phyloP scores from a whole-genome alignment of 2,329 filamentous ascomycete genomes.

The Ophidiomyces ophidiicola region DNA sequence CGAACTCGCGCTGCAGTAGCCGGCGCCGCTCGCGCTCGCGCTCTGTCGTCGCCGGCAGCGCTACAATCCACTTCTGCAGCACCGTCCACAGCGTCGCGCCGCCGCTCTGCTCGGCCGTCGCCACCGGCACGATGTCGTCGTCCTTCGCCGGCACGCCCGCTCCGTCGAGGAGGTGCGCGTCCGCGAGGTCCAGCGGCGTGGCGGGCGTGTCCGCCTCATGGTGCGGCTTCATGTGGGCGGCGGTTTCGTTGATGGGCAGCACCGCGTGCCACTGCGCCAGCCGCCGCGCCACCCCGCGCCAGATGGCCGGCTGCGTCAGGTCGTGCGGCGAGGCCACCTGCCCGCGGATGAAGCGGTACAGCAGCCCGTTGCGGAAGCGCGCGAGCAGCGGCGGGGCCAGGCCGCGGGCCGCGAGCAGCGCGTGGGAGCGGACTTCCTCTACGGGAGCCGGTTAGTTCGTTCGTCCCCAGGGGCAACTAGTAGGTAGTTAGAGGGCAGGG shows the following conservation, averaged over 20 bases:
- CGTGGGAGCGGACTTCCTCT: conserved; percentile 60
- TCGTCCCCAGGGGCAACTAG: conserved; percentile 11
- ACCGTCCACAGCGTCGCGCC: conserved; percentile 89
- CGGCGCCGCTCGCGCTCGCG: conserved; percentile 55
- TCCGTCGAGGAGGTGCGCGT: conserved; percentile 1
- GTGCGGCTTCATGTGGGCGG: conserved; percentile 16
- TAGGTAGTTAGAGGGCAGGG: conserved; percentile 8
- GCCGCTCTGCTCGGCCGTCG: conserved; percentile 51
- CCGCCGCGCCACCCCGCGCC: conserved; percentile 68
- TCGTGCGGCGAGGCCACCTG: conserved; percentile 69
- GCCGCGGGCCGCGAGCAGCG: conserved; percentile 67
- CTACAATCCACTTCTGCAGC: conserved; percentile 89
- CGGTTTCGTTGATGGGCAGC: conserved; percentile 44
- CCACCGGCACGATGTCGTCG: conserved; percentile 31
- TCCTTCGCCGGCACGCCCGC: conserved; percentile 17
- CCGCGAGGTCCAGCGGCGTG: conserved; percentile 43
- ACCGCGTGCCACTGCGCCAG: conserved; percentile 87
- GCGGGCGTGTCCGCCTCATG: conserved; percentile 17
- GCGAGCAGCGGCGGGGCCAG: conserved; percentile 81
- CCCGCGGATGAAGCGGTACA: conserved; percentile 83
- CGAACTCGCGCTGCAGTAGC: conserved; percentile 61
- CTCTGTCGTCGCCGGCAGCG: conserved; percentile 61
- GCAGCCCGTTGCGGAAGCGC: conserved; percentile 87
- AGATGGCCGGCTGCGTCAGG: conserved; percentile 61
- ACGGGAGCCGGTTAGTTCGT: too few species aligned